Evolutionary conservation across 192 early-diverging fungal genomes (phyloP), one percentile per base, ranked within the genome.

Genomic region (Coemansia sp.): DNA sequence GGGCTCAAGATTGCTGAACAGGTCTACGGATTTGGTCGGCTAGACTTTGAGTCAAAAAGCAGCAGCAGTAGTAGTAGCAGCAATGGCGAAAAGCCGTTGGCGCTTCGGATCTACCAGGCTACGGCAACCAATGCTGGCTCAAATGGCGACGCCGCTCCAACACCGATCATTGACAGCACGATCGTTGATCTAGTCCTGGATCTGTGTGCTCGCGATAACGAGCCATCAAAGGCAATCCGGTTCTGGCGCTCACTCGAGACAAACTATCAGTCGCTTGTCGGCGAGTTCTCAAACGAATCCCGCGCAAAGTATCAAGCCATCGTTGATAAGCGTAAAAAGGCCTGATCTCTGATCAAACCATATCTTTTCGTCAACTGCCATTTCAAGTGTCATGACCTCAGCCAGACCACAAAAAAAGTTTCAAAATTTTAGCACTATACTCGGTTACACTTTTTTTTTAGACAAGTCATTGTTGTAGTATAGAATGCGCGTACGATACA

Each of bases 241-340:
- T 73, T 79, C 52, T 79, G 76, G 76, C 53, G 48, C 38, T 71
- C 69, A 15, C 53, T 78, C 5, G 58, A 71, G 55, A 33, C 25
- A 11, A 55, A 70, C 44, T 71, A 68, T 67, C 33, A 43, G 14
- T 23, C 17, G 10, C 43, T 62, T 12, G 22, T 77, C 17, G 27
- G 41, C 9, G 34, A 37, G 40, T 57, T 52, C 19, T 58, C 51
- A 13, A 30, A 47, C 33, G 30, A 39, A 4, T 59, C 57, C 27
- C 21, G 46, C 21, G 14, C 40, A n/a, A 25, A 39, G 39, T 57
- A 57, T n/a, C 24, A 56, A 11, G 25, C 37, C 15, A 22, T 38
- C 4, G 0, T 19, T 13, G 18, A 41, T 11, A 55, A 24, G 33
- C 18, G 13, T 14, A 2, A 19, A 12, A 17, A 19, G 10, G 51